Percentiles rank a stretch among this genome's conserved stretches.
These are phyloP conservation scores for Cicer judaicum DNA, from an alignment of 306 rosid genomes.

Conservation along the genomic window DNA sequence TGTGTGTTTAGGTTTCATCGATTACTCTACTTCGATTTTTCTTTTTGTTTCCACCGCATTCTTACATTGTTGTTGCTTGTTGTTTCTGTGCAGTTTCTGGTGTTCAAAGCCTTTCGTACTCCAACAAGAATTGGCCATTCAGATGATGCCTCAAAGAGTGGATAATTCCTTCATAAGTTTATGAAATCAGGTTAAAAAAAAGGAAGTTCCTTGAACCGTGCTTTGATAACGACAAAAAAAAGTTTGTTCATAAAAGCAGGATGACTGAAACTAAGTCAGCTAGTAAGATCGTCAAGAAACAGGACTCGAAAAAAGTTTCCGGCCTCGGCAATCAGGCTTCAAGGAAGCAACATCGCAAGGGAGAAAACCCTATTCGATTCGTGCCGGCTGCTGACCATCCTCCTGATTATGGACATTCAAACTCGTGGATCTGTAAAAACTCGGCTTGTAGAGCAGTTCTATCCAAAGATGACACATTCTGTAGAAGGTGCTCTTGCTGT, in stretches of 20 bases:
- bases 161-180: slow-evolving; percentile 75
- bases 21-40: neutral
- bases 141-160: slow-evolving; percentile 77
- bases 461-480: slow-evolving; percentile 86
- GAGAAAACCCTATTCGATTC: slow-evolving; percentile 79
- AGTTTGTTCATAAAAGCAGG: slow-evolving; percentile 57
- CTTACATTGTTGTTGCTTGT: slow-evolving; percentile 43
- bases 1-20: neutral
- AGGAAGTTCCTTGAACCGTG: slow-evolving; percentile 67
- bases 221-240: slow-evolving; percentile 68
- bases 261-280: slow-evolving; percentile 66
- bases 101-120: slow-evolving; percentile 79
- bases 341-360: slow-evolving; percentile 83
- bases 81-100: slow-evolving; percentile 65
- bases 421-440: slow-evolving; percentile 93
- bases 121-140: slow-evolving; percentile 80
- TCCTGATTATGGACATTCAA: slow-evolving; percentile 68
- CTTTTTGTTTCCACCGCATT: slow-evolving; percentile 29
- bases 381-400: slow-evolving; percentile 67
- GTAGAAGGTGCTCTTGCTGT: slow-evolving; percentile 99
- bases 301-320: slow-evolving; percentile 70
- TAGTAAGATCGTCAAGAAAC: slow-evolving; percentile 73
- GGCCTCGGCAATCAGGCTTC: slow-evolving; percentile 63
- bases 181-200: slow-evolving; percentile 78
- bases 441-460: slow-evolving; percentile 97